Base-by-base conservation (phyloP, 768 basidiomycete species). In the Russula abietina region DNA sequence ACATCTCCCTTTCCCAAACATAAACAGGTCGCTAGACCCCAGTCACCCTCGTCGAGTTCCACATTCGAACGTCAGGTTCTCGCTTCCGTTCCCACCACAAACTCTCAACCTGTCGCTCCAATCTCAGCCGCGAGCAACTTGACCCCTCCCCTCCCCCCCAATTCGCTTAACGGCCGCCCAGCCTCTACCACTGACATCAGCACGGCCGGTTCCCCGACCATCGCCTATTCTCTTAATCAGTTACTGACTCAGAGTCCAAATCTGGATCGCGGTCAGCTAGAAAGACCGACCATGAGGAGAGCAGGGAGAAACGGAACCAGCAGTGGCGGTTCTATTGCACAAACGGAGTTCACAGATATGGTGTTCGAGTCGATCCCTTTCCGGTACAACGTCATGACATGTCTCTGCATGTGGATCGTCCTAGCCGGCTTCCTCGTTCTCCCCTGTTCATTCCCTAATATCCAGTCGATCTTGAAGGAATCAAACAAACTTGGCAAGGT, bases 391-490 rank as follows among this genome's bases (percentile, higher is more conserved):
- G 6, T 58, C 43, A 19, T 59, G 39, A n/a, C 61, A 22, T 26
- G 30, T 45, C 12, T 62, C 52, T 62, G 52, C 61, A 59, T 57
- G 12, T 66, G 65, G 65, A 30, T 62, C 22, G 14, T 61, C 28
- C 65, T 66, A 14, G 65, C 61, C 2, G 65, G 65, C 28, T 66
- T 66, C 61, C 52, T 62, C 45, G 51, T 66, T 11, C 50, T 61
- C 22, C 60, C 65, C 43, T 43, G 53, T 46, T 56, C 65, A 53
- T 66, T 66, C 52, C 16, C 14, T n/a, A 55, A 24, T 24, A 43
- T 60, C 12, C 16, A 60, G 53, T n/a, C 19, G 16, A 7, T 63
- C 16, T 45, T 17, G 9, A 14, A 8, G 2, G 26, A 8, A 2
- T 28, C 49, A n/a, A 22, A 9, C 43, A 5, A 12, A 48, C 1